Evolutionary conservation across 129 eudicot genomes (phyloP).

Genomic region (Mikania micrantha): DNA sequence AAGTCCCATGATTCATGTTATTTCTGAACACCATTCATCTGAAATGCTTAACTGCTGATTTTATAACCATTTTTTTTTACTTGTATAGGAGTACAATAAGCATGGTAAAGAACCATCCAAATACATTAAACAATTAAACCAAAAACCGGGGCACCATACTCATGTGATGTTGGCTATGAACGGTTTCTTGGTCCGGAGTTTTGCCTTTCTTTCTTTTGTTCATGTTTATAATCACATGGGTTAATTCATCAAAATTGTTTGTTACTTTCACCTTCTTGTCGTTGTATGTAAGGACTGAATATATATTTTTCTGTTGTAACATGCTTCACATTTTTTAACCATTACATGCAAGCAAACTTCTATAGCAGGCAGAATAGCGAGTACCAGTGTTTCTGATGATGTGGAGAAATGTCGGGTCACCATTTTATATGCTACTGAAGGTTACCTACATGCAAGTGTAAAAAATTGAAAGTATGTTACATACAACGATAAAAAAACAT

Average conservation of each 20-base stretch:
- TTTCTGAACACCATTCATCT: too few species aligned
- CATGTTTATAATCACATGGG: not conserved
- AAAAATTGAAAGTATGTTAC: not conserved
- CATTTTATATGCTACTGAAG: not conserved
- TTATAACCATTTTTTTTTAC: conserved; percentile 10
- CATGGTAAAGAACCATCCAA: conserved; percentile 93
- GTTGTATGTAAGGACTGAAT: not conserved
- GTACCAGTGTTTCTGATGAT: not conserved
- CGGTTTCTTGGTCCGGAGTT: conserved; percentile 99
- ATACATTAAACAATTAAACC: conserved; percentile 88
- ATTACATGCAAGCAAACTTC: not conserved
- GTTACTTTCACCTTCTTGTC: not conserved
- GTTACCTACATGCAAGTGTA: not conserved
- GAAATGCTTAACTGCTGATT: too few species aligned
- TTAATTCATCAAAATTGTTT: not conserved
- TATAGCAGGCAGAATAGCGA: not conserved
- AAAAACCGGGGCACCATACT: conserved; percentile 92
- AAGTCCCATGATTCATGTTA: not conserved
- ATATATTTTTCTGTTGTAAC: not conserved
- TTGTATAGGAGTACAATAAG: conserved; percentile 80
- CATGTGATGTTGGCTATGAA: conserved; percentile 97
- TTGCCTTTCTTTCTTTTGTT: not conserved
- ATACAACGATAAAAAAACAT: not conserved
- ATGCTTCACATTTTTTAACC: not conserved
- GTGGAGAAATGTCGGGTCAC: not conserved